Percentiles rank a stretch among this genome's conserved stretches.
Conservation (phyloP, 208 protist species). For the Leishmania tarentolae region DNA sequence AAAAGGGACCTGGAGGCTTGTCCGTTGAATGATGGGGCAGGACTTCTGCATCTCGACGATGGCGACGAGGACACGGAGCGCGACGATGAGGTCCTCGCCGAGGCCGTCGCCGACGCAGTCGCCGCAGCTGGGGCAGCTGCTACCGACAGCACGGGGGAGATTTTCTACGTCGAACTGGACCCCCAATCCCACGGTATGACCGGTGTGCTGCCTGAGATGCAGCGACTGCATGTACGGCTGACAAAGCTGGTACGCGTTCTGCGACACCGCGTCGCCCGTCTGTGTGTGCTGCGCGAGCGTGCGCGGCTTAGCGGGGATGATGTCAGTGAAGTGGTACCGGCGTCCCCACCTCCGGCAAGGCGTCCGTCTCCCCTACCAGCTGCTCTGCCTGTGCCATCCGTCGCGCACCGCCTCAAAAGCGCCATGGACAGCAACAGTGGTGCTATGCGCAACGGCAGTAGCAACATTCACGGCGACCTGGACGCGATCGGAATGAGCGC, state of each 20-base stretch:
- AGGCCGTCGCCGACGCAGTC: neutral
- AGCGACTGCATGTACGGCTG: slow-evolving; percentile 33
- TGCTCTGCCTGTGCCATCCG: neutral
- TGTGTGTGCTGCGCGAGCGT: slow-evolving; percentile 26
- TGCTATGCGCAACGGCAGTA: neutral
- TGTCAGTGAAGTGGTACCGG: slow-evolving; percentile 13
- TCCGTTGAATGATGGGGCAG: neutral
- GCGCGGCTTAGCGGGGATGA: slow-evolving; percentile 16
- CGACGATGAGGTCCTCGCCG: slow-evolving; percentile 6
- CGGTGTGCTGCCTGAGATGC: slow-evolving; percentile 33
- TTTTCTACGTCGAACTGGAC: slow-evolving; percentile 37
- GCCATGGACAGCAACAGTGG: slow-evolving; percentile 6
- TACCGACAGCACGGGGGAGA: slow-evolving; percentile 14
- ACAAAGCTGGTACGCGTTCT: slow-evolving; percentile 26
- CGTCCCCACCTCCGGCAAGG: neutral
- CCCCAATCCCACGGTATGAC: slow-evolving; percentile 27
- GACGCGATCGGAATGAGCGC: slow-evolving; percentile 2
- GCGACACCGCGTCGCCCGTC: slow-evolving; percentile 15
- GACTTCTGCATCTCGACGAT: neutral
- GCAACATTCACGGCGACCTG: neutral
- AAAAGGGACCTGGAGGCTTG: neutral
- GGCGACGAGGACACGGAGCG: neutral
- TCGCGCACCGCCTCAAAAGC: slow-evolving; percentile 1
- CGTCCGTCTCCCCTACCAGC: neutral
- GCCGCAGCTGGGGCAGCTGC: slow-evolving; percentile 3